Evolutionary conservation across 495 filamentous ascomycete genomes (phyloP), one percentile per base, ranked within the genome.

Genomic region (Aspergillus indologenus): DNA sequence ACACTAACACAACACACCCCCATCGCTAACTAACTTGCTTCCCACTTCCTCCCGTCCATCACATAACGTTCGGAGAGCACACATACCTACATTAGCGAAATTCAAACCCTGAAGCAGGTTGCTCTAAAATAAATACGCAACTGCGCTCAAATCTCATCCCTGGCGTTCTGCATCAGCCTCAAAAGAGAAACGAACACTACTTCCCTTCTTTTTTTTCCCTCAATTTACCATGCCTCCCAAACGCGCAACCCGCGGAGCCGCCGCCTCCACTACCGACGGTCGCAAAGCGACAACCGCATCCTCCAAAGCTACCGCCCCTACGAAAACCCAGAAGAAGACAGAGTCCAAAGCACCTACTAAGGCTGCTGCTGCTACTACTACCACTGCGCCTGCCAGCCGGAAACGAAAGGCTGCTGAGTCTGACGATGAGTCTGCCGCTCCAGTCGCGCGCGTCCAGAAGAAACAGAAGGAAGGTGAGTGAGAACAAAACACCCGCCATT

Each of bases 401-500:
- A 56, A 56, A 31, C 40, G 54, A 19, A 56, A 56, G 54, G 54
- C 44, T 17, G 44, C 8, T 15, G 43, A 45, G 5, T 21, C 24
- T 7, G 54, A 31, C 1, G 44, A 56, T 7, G 54, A 56, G 54
- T n/a, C 42, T 14, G 6, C 54, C 3, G 21, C 42, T 0, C 17
- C 40, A 1, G 11, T 23, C 15, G 22, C 54, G n/a, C 42, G 54
- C 11, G 54, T 31, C 15, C 20, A 19, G 14, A 56, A 56, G 44
- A 46, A 47, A 21, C 42, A 56, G 44, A 56, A 56, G 44, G 26
- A 29, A 29, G 53, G 53, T 56, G 40, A 46, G 53, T 45, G 20
- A 29, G 26, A 29, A 29, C 26, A 29, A 29, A 29, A 29, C 26
- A 29, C 9, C 26, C 3, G 3, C 26, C 3, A 4, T 9, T 4